Evolutionary conservation across 345 rosid genomes (phyloP).

Genomic region (Populus tremula): DNA sequence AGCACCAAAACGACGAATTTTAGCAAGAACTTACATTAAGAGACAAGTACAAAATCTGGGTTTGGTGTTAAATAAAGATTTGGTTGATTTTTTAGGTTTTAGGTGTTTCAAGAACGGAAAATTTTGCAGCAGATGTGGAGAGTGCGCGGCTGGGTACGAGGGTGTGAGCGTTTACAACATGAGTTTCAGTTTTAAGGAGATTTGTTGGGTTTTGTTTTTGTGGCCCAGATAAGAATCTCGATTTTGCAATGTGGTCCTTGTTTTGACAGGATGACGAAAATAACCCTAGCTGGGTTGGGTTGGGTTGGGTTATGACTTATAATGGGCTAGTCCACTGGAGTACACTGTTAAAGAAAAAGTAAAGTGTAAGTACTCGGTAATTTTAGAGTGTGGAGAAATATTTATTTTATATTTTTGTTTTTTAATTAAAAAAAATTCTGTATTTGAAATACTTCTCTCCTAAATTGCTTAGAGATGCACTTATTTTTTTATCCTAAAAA

Average conservation of each 20-base stretch:
- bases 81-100: neutral
- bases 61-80: neutral
- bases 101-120: neutral
- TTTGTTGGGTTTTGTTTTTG: neutral
- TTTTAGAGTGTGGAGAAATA: no score
- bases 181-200: neutral
- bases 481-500: no score
- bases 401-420: no score
- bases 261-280: neutral
- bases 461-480: no score
- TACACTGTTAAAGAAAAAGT: no score
- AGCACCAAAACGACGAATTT: neutral
- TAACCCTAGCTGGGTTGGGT: neutral
- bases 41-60: neutral
- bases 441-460: no score
- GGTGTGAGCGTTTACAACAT: neutral
- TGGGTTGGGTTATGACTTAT: neutral
- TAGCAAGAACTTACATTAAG: neutral
- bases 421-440: no score
- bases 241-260: neutral
- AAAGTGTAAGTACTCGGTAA: no score
- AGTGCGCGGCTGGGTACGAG: neutral
- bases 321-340: neutral
- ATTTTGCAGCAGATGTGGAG: neutral
- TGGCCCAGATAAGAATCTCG: slow-evolving; percentile 2